Conservation (phyloP, 148 eudicot species). For the Cornus suecica region DNA sequence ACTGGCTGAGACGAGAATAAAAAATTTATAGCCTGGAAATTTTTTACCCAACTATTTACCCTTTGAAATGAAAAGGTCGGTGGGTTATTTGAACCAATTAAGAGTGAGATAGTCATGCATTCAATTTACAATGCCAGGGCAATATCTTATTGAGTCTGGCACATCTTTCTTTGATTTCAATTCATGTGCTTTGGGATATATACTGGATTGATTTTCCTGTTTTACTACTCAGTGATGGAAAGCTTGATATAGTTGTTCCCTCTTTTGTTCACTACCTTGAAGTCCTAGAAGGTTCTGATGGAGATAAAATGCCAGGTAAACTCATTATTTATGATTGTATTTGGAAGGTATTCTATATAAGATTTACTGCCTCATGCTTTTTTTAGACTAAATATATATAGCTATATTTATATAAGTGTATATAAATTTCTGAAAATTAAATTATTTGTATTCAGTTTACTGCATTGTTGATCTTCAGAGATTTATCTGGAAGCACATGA, state of each 20-base stretch:
- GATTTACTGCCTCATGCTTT: neutral
- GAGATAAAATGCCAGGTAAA: slow-evolving; percentile 94
- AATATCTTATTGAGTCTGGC: neutral
- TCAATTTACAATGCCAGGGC: neutral
- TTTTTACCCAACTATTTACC: neutral
- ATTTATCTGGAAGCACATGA: neutral
- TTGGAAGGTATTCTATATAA: neutral
- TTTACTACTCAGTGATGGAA: slow-evolving; percentile 68
- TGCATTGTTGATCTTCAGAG: neutral
- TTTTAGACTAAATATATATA: neutral
- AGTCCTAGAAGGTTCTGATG: slow-evolving; percentile 97
- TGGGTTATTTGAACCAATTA: neutral
- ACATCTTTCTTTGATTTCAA: neutral
- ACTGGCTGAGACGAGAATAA: neutral
- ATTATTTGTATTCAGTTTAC: neutral
- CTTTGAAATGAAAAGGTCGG: neutral
- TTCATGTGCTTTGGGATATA: neutral
- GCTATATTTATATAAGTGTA: too few species aligned
- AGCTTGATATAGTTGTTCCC: slow-evolving; percentile 93
- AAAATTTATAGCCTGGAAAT: neutral
- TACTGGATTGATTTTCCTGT: slow-evolving; percentile 10
- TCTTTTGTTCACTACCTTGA: slow-evolving; percentile 97
- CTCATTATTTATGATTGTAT: neutral
- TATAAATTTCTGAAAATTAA: too few species aligned
- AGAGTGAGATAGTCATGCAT: neutral